phyloP scores from a whole-genome alignment of 2,329 filamentous ascomycete genomes.

The Xylariaceae sp. region DNA sequence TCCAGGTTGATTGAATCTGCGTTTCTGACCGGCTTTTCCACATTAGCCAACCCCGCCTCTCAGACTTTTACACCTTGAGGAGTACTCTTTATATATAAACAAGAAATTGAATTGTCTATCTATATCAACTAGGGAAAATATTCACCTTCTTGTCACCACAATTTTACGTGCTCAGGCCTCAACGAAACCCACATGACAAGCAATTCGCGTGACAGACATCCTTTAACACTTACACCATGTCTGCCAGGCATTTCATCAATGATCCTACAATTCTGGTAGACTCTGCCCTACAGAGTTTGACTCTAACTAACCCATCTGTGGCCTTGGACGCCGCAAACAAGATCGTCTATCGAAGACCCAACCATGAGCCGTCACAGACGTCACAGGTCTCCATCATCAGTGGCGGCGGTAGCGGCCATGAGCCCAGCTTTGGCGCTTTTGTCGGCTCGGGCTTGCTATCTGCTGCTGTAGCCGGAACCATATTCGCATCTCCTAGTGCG shows the following conservation, averaged over 20 bases:
- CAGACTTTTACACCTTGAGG: neutral
- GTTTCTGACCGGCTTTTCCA: neutral
- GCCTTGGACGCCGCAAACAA: slow-evolving; percentile 82
- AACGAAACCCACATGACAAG: neutral
- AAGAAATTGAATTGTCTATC: no score
- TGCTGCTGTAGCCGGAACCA: slow-evolving; percentile 84
- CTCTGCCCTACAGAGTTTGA: slow-evolving; percentile 77
- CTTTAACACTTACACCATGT: slow-evolving; percentile 46
- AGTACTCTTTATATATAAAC: no score
- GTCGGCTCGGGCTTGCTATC: slow-evolving; percentile 82
- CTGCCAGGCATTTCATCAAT: slow-evolving; percentile 86
- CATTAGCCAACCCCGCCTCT: slow-evolving; percentile 16
- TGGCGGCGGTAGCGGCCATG: slow-evolving; percentile 89
- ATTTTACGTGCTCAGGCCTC: no score
- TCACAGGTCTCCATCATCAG: slow-evolving; percentile 81
- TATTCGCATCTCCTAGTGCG: slow-evolving; percentile 82
- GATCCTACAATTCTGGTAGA: slow-evolving; percentile 81
- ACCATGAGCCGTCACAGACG: slow-evolving; percentile 58
- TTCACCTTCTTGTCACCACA: no score
- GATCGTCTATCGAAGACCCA: slow-evolving; percentile 77
- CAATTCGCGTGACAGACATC: neutral
- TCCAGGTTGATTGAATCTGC: slow-evolving; percentile 17
- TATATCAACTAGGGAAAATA: no score
- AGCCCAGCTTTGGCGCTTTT: slow-evolving; percentile 85
- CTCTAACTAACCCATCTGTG: slow-evolving; percentile 82